phyloP scores from a whole-genome alignment of 2,329 filamentous ascomycete genomes.

The Clathrospora elynae region DNA sequence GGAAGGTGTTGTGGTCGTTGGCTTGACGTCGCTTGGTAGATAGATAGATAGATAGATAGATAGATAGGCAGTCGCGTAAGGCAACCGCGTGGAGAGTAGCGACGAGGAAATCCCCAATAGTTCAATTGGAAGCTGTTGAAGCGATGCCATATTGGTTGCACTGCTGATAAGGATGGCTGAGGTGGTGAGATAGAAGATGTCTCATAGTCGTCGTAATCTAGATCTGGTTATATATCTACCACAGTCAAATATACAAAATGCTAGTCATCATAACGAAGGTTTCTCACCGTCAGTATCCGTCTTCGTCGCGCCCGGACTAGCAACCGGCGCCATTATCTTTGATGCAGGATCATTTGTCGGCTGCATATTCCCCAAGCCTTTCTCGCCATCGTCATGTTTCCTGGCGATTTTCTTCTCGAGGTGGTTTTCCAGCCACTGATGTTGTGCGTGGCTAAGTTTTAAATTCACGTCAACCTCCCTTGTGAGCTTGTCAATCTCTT shows the following conservation, averaged over 20 bases:
- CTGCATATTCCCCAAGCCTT: not conserved
- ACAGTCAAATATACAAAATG: not conserved
- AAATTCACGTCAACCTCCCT: conserved; percentile 63
- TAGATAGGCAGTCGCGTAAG: too few species aligned
- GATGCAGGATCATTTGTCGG: conserved; percentile 12
- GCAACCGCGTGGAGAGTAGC: too few species aligned
- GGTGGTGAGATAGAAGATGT: too few species aligned
- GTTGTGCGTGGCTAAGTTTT: conserved; percentile 33
- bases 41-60: too few species aligned
- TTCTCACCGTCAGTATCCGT: conserved; percentile 23
- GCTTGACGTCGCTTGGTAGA: too few species aligned
- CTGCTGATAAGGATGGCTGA: too few species aligned
- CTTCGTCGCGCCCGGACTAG: conserved; percentile 6
- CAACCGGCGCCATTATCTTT: conserved; percentile 14
- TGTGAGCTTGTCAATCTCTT: conserved; percentile 64
- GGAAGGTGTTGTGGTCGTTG: too few species aligned
- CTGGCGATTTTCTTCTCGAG: conserved; percentile 36
- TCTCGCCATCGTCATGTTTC: conserved; percentile 13
- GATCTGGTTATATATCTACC: too few species aligned
- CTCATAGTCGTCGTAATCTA: too few species aligned
- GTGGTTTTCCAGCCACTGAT: conserved; percentile 44
- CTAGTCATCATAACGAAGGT: conserved; percentile 52
- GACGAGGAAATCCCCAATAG: too few species aligned
- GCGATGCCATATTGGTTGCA: too few species aligned
- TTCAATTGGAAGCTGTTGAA: too few species aligned